Evolutionary conservation across 805 yeast genomes (phyloP).

Genomic region (Candida chilensis): DNA sequence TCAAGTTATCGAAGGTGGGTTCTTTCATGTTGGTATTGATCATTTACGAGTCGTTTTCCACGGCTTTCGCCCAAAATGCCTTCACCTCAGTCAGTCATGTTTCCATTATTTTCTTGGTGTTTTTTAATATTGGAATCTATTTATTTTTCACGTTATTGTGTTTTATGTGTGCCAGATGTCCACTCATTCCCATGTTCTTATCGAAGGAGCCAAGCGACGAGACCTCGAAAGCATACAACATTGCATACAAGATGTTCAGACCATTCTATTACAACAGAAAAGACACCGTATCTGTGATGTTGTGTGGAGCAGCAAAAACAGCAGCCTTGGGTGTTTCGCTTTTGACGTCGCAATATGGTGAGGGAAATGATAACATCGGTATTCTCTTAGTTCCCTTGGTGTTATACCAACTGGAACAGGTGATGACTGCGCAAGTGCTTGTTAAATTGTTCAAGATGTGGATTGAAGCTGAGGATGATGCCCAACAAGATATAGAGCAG

Average conservation of each 20-base stretch:
- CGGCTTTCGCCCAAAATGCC: constrained; percentile 79
- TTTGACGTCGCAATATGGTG: constrained; percentile 73
- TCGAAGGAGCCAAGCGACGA: constrained; percentile 35
- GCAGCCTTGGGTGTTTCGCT: constrained; percentile 88
- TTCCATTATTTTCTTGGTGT: constrained; percentile 68
- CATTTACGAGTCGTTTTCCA: constrained; percentile 74
- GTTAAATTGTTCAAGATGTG: constrained; percentile 62
- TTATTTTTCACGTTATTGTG: constrained; percentile 65
- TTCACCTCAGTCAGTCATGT: constrained; percentile 62
- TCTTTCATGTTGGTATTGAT: constrained; percentile 70
- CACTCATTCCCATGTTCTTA: constrained; percentile 50
- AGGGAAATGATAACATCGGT: constrained; percentile 52
- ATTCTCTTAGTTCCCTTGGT: constrained; percentile 74
- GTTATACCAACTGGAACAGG: constrained; percentile 82
- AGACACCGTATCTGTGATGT: constrained; percentile 73
- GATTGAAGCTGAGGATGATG: constrained; percentile 31
- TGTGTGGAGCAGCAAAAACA: constrained; percentile 90
- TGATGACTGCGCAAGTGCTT: constrained; percentile 67
- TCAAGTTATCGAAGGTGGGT: constrained; percentile 64
- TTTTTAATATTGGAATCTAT: constrained; percentile 77
- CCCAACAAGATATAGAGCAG: neutral
- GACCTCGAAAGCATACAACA: constrained; percentile 34
- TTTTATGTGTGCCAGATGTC: constrained; percentile 47
- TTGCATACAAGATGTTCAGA: constrained; percentile 30
- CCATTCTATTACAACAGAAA: constrained; percentile 65